phyloP scores from a whole-genome alignment of 805 yeast genomes.

The Kodamaea leandrae region DNA sequence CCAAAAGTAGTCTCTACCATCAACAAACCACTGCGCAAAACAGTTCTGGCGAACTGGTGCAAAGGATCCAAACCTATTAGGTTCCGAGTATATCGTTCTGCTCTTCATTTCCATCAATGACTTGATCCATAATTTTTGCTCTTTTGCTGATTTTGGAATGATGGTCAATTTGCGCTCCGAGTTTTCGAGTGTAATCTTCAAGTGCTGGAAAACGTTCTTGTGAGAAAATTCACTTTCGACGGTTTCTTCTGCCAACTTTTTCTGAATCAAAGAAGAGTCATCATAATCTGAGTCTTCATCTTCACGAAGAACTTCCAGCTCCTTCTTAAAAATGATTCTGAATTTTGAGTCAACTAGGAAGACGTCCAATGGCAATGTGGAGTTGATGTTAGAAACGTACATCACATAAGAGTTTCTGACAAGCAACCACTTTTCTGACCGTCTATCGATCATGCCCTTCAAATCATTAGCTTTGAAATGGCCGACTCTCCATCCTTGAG shows the following conservation, averaged over 20 bases:
- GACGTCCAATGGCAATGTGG: conserved; percentile 88
- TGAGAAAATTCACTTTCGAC: conserved; percentile 21
- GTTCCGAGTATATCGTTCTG: conserved; percentile 67
- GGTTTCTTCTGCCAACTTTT: conserved; percentile 24
- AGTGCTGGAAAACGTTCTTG: conserved; percentile 52
- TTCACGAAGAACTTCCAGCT: conserved; percentile 21
- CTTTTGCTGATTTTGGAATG: conserved; percentile 62
- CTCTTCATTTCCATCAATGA: conserved; percentile 69
- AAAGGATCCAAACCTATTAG: conserved; percentile 80
- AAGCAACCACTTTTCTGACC: conserved; percentile 89
- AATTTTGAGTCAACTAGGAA: conserved; percentile 83
- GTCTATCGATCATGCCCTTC: conserved; percentile 84
- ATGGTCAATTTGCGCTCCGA: conserved; percentile 75
- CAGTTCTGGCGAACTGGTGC: conserved; percentile 87
- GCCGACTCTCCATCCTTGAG: conserved; percentile 95
- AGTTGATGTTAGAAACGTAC: conserved; percentile 80
- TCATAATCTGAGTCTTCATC: conserved; percentile 46
- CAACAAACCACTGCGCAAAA: conserved; percentile 96
- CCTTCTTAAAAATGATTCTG: conserved; percentile 48
- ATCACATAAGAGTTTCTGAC: conserved; percentile 80
- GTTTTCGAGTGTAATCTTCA: conserved; percentile 58
- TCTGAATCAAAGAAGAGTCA: conserved; percentile 34
- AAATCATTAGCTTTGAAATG: conserved; percentile 79
- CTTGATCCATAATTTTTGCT: conserved; percentile 70
- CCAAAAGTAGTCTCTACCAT: conserved; percentile 95